These are phyloP conservation scores for Trypethelium eluteriae DNA, from an alignment of 495 filamentous ascomycete species.

Conservation along the genomic window DNA sequence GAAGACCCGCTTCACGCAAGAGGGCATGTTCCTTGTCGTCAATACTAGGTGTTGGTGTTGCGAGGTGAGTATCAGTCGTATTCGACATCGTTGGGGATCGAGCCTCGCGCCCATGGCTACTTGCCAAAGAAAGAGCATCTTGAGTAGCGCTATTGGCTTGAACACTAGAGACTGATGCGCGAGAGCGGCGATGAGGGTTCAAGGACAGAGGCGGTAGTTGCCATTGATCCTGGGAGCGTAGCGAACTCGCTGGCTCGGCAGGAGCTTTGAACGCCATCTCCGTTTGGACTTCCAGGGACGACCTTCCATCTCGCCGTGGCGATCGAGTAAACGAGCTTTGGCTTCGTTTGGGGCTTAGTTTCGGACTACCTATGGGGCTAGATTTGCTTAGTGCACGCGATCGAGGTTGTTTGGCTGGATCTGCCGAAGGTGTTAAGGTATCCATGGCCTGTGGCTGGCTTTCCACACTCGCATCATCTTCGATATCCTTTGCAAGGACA, in stretches of 20 bases:
- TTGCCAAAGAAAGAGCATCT: slow-evolving; percentile 17
- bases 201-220: slow-evolving; percentile 44
- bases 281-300: slow-evolving; percentile 23
- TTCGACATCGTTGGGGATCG: slow-evolving; percentile 16
- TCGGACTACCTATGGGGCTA: slow-evolving; percentile 15
- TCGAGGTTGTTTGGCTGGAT: slow-evolving; percentile 17
- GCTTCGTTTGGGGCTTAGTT: slow-evolving; percentile 18
- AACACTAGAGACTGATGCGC: slow-evolving; percentile 28
- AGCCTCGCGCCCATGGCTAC: not conserved
- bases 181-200: not conserved
- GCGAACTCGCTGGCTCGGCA: slow-evolving; percentile 30
- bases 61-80: slow-evolving; percentile 34
- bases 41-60: slow-evolving; percentile 34
- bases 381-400: slow-evolving; percentile 31
- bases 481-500: slow-evolving; percentile 74
- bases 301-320: slow-evolving; percentile 24
- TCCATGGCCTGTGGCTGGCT: slow-evolving; percentile 29
- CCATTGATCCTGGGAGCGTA: slow-evolving; percentile 45
- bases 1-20: slow-evolving; percentile 42
- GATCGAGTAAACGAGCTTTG: slow-evolving; percentile 19
- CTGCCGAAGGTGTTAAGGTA: slow-evolving; percentile 32
- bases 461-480: slow-evolving; percentile 52
- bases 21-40: slow-evolving; percentile 47
- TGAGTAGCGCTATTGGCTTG: slow-evolving; percentile 21
- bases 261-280: slow-evolving; percentile 32